Base-by-base conservation (phyloP, 2,329 filamentous ascomycete genomes). In the Xylariaceae sp. region DNA sequence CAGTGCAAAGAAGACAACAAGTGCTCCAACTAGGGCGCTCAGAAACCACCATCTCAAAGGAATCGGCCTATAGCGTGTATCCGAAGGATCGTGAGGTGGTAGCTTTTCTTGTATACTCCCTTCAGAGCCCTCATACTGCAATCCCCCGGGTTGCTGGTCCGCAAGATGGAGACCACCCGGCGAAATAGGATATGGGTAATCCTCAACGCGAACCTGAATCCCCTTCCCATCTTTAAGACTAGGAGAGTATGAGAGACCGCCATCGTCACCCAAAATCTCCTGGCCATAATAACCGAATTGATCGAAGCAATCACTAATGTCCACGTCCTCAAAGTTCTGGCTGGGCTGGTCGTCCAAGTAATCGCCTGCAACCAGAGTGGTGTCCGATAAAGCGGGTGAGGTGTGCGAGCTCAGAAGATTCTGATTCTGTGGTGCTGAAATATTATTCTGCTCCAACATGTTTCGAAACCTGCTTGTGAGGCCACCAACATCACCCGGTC, bases 41-140 rank as follows among this genome's bases (percentile, higher is more conserved):
- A 61, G 39, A 29, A 56, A 55, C 11, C 33, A 39, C 43, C 42
- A 44, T 42, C 50, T 52, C 21, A 63, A 38, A 4, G 49, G 44
- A 11, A 44, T 27, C 5, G 60, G 60, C 35, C 52, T 58, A 39
- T 60, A 63, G 40, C 58, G 50, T 58, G 40, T 59, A 61, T 39
- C 58, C 50, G 42, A 57, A 58, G 16, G 46, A 37, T 14, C 22
- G 40, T n/a, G 41, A 38, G 5, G 45, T 29, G 11, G n/a, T n/a
- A 16, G 17, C 4, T 52, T 38, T 11, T 56, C 54, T 38, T 54
- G 52, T n/a, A 49, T 33, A 25, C 40, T 44, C 17, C 53, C 56
- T 45, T 55, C 54, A 4, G 55, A 53, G 11, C 58, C 60, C 17
- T 25, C 47, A 38, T 61, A 61, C 22, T 47, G 50, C n/a, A 29